Base-by-base conservation (phyloP, 2,329 filamentous ascomycete species). In the Hansfordia pulvinata region DNA sequence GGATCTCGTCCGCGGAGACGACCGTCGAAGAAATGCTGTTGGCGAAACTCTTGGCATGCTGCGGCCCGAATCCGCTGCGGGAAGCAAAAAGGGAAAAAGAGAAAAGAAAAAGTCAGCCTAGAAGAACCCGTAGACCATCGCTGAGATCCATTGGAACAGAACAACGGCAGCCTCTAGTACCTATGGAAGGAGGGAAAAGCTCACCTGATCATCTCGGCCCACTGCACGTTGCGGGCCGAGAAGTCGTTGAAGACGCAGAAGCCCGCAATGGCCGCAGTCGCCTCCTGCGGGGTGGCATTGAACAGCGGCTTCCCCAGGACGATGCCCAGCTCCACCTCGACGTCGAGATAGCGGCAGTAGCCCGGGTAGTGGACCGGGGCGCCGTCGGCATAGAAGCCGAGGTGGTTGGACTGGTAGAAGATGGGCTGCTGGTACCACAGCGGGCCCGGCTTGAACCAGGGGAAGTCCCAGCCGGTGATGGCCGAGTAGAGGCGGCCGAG, bases 191-290 rank as follows among this genome's bases (percentile, higher is more conserved):
- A n/a, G n/a, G n/a, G n/a, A n/a, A n/a, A n/a, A n/a, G n/a, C 33
- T 19, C 26, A 40, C 37, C 36, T 38, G 7, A 30, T 21, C 41
- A 44, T 43, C 31, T 44, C 41, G 4, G 22, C 33, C 35, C 41
- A 35, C 30, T 44, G 41, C 12, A 14, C 28, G 25, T 44, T 39
- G 17, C 41, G 35, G 15, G 19, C 39, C 10, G 39, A 42, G 29
- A 43, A 44, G 25, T 44, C 41, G 15, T 44, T 44, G 24, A 44
- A 36, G 10, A 44, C 41, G 19, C 39, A 42, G 26, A 43, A 43
- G 3, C 41, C 41, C 9, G 36, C 41, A 13, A 44, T 35, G 8
- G 40, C 41, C n/a, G 26, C 29, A 11, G 28, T 29, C 2, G 41
- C 40, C 25, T 44, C 41, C 6, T 40, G 31, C n/a, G 36, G 32